Evolutionary conservation across 176 grass and related monocot species (phyloP), one percentile per base, ranked within the genome.

Genomic region (Ampelocalamus luodianensis): DNA sequence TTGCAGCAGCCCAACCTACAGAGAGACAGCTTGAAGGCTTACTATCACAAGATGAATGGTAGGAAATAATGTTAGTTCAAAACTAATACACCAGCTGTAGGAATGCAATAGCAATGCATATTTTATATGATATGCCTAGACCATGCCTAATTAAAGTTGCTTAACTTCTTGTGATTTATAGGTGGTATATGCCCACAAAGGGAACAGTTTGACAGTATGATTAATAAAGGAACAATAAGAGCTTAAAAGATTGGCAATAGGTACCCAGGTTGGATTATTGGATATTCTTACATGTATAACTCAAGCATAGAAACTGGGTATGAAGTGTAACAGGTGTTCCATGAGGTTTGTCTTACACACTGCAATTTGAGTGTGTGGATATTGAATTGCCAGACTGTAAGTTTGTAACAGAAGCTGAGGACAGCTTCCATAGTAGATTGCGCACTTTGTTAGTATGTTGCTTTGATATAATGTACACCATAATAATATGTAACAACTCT

Each of bases 1-100:
- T 88, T 71, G 78, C 82, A 66, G 77, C 78, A 81, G 78, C 68
- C 90, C 90, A 91, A 77, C 90, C 90, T 88, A 85, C 55, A 82
- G 16, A 66, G 14, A 27, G 20, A 66, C 24, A 80, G 20, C 16
- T 29, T 39, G 11, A 64, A 68, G 34, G 13, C 20, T 88, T 72
- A 71, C 68, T 14, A 77, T n/a, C 74, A 79, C 12, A 7, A 66
- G 61, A 59, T 37, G 38, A 68, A 76, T 44, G 40, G 5, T 49
- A 49, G 26, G 3, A 34, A 68, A 75, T 74, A 87, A 66, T 62
- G 38, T 60, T 48, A 58, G 18, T 58, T 32, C 10, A 5, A 15
- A 54, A 55, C 23, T 43, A 74, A 42, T 36, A 40, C 15, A 76
- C 5, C 22, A 45, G 18, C 5, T 82, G 18, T 37, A 87, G 26